Percentiles rank a stretch among this genome's conserved stretches.
phyloP scores from a whole-genome alignment of 2,329 filamentous ascomycete genomes.

The Shiraia sp. region DNA sequence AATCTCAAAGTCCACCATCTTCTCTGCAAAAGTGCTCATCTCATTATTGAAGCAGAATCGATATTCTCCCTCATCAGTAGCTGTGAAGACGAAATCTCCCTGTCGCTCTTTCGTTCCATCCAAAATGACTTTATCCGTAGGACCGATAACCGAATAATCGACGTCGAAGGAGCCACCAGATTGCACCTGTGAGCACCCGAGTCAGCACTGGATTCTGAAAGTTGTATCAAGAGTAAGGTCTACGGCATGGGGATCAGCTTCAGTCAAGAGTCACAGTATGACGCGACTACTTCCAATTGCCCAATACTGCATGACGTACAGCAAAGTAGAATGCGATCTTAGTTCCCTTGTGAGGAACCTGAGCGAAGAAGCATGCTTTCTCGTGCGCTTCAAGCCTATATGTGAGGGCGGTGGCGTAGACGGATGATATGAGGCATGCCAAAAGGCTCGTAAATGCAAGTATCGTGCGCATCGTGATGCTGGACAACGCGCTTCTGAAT shows the following conservation, averaged over 20 bases:
- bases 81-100: conserved; percentile 97
- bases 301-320: conserved; percentile 61
- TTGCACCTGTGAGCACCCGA: conserved; percentile 71
- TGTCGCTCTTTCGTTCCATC: conserved; percentile 90
- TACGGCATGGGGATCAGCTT: background rate
- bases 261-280: background rate
- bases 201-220: conserved; percentile 1
- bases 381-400: conserved; percentile 91
- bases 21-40: conserved; percentile 97
- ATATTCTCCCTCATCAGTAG: conserved; percentile 85
- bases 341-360: conserved; percentile 74
- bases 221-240: too few relatives aligned
- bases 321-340: conserved; percentile 99
- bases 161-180: conserved; percentile 97
- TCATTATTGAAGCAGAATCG: conserved; percentile 98
- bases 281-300: background rate
- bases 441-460: conserved; percentile 57
- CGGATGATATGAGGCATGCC: conserved; percentile 66
- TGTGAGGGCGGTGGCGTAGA: conserved; percentile 86
- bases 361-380: conserved; percentile 91
- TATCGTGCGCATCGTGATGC: conserved; percentile 40
- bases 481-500: conserved; percentile 10
- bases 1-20: conserved; percentile 97
- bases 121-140: conserved; percentile 77
- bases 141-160: conserved; percentile 86